Conservation (phyloP, 805 yeast species). For the Hanseniaspora lindneri region DNA sequence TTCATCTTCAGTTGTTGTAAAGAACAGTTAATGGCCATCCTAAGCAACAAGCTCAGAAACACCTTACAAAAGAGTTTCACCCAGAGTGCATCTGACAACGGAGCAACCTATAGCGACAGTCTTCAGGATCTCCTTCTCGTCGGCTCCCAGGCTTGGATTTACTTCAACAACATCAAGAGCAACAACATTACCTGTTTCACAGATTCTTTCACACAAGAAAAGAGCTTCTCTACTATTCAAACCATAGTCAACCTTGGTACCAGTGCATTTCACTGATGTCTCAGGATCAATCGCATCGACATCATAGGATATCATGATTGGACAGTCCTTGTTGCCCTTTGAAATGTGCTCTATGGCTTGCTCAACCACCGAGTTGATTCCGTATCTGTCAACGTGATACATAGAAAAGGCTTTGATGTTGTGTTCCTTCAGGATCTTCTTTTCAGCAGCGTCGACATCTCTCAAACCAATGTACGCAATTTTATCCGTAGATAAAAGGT, state of each 20-base stretch:
- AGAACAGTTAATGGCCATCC: too few relatives aligned
- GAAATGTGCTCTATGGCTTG: constrained; percentile 75
- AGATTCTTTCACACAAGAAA: constrained; percentile 81
- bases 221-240: constrained; percentile 87
- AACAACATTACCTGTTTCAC: constrained; percentile 75
- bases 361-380: constrained; percentile 80
- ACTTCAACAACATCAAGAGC: constrained; percentile 90
- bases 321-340: constrained; percentile 31
- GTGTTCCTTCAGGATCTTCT: constrained; percentile 53
- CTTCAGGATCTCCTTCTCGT: constrained; percentile 61
- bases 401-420: constrained; percentile 78
- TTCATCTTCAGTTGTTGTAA: too few relatives aligned
- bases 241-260: constrained; percentile 96
- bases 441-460: constrained; percentile 84
- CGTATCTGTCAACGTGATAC: constrained; percentile 92
- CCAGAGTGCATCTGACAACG: constrained; percentile 84
- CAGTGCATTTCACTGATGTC: constrained; percentile 82
- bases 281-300: constrained; percentile 95
- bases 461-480: constrained; percentile 89
- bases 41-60: too few relatives aligned
- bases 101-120: constrained; percentile 87
- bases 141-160: constrained; percentile 77
- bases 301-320: constrained; percentile 85
- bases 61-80: constrained; percentile 61
- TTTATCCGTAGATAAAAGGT: constrained; percentile 49